A percentile compares a stretch with the other conserved stretches of the same genome.
Evolutionary conservation across 2,329 filamentous ascomycete genomes (phyloP).

Genomic region (Claviceps sp.): DNA sequence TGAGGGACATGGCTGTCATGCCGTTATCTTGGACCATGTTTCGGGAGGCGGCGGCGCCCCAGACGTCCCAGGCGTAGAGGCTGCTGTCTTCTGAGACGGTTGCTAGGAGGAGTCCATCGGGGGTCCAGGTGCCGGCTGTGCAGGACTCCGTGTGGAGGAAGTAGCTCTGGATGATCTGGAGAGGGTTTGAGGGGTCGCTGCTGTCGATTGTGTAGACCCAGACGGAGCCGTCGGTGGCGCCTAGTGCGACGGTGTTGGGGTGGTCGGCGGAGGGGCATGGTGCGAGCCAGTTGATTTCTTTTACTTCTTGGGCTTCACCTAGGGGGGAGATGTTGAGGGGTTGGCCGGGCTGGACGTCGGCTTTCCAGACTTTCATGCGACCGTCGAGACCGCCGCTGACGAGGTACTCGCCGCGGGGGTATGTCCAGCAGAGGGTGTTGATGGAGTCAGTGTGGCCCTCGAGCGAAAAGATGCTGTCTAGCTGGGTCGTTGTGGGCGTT

Average conservation of each 20-base stretch:
- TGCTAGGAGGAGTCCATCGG: conserved; percentile 73
- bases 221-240: conserved; percentile 79
- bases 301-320: conserved; percentile 73
- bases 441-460: conserved; percentile 90
- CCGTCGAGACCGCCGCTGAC: conserved; percentile 85
- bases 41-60: conserved; percentile 57
- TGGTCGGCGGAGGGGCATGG: conserved; percentile 59
- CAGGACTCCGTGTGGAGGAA: conserved; percentile 79
- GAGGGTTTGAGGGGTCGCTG: conserved; percentile 40
- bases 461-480: conserved; percentile 57
- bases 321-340: conserved; percentile 45
- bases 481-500: conserved; percentile 36
- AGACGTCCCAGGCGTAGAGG: conserved; percentile 87
- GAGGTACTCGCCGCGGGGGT: conserved; percentile 69
- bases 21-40: conserved; percentile 38
- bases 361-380: conserved; percentile 56
- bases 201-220: conserved; percentile 89
- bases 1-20: conserved; percentile 62
- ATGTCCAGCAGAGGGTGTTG: conserved; percentile 73
- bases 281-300: conserved; percentile 85
- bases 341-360: conserved; percentile 27
- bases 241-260: conserved; percentile 74
- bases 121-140: conserved; percentile 83
- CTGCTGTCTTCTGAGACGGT: conserved; percentile 83
- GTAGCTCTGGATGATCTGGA: conserved; percentile 81